phyloP scores from a whole-genome alignment of 352 stramenopile species.

The Pilasporangium apinafurcum region DNA sequence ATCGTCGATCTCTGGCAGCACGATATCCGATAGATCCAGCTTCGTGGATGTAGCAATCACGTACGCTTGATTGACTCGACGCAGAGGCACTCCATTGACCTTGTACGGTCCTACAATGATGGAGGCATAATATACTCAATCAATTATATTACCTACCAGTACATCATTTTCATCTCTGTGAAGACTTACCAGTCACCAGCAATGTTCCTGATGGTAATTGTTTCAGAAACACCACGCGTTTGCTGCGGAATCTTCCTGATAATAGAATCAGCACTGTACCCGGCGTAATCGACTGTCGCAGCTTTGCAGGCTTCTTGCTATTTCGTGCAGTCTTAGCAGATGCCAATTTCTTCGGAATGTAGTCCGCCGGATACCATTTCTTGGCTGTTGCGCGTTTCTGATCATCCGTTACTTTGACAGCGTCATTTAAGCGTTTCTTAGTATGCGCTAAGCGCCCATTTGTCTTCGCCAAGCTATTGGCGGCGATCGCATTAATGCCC shows the following conservation, averaged over 20 bases:
- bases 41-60: constrained; percentile 98
- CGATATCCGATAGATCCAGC: constrained; percentile 91
- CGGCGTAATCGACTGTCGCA: constrained; percentile 94
- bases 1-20: constrained; percentile 90
- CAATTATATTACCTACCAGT: no score
- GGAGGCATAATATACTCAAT: no score
- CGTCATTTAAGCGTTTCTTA: constrained; percentile 55
- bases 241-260: constrained; percentile 95
- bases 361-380: constrained; percentile 64
- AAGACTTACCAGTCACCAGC: constrained; percentile 89
- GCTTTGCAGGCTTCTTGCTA: constrained; percentile 87
- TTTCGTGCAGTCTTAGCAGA: constrained; percentile 68
- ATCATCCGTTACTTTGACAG: constrained; percentile 56
- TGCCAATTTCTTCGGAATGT: constrained; percentile 52
- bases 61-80: constrained; percentile 97
- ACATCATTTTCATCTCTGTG: no score
- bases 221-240: constrained; percentile 98
- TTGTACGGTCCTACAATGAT: constrained; percentile 96
- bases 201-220: constrained; percentile 93
- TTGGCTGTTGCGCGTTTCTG: no score
- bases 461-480: constrained; percentile 54
- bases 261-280: constrained; percentile 98
- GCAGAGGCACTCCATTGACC: constrained; percentile 96
- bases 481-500: constrained; percentile 73
- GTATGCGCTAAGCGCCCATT: constrained; percentile 56